Evolutionary conservation across 2,329 filamentous ascomycete genomes (phyloP).

Genomic region (Chaetothyriales sp.): DNA sequence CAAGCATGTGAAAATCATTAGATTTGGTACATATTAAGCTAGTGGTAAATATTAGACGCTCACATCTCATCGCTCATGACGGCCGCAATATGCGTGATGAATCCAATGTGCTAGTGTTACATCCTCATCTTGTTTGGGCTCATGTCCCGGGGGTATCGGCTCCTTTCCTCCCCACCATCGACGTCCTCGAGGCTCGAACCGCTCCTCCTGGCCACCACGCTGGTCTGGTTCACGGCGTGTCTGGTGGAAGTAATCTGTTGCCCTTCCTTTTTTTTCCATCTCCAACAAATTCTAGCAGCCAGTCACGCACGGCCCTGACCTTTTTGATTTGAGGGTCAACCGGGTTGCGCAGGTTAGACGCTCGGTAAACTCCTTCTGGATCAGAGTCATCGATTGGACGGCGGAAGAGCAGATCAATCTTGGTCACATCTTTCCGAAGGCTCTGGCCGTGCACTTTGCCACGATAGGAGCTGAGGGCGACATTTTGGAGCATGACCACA

Average conservation of each 20-base stretch:
- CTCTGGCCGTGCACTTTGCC: conserved; percentile 75
- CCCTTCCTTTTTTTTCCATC: conserved; percentile 14
- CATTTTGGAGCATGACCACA: conserved; percentile 64
- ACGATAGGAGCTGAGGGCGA: conserved; percentile 63
- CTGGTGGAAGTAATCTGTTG: background rate
- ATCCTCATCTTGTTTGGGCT: background rate
- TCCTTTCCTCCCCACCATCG: background rate
- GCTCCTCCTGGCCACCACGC: background rate
- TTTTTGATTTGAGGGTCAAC: conserved; percentile 45
- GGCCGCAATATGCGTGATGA: background rate
- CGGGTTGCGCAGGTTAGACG: conserved; percentile 34
- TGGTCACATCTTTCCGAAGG: conserved; percentile 56
- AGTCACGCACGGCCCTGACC: conserved; percentile 55
- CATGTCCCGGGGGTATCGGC: background rate
- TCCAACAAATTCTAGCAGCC: conserved; percentile 59
- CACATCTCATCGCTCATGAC: background rate
- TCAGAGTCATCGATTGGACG: conserved; percentile 39
- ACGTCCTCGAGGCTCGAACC: background rate
- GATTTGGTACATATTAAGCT: background rate
- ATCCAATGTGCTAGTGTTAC: background rate
- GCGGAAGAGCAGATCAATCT: conserved; percentile 52
- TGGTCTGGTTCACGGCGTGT: background rate
- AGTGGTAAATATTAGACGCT: background rate
- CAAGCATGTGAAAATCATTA: background rate
- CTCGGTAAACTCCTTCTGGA: conserved; percentile 44